Evolutionary conservation across 2,329 filamentous ascomycete genomes (phyloP), one percentile per base, ranked within the genome.

Genomic region (Epichloe gansuensis): DNA sequence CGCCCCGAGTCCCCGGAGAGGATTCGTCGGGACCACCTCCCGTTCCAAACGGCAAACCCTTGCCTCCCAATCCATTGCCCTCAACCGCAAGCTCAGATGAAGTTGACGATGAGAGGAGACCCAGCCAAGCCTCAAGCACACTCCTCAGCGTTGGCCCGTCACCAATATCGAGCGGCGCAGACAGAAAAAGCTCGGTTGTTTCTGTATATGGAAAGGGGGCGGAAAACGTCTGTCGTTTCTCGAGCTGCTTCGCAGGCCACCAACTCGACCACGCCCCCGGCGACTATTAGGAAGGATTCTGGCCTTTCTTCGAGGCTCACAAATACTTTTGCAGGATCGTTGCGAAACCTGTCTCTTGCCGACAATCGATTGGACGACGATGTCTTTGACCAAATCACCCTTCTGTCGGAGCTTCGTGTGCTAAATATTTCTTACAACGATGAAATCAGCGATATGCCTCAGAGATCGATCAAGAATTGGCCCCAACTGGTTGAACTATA

Each of bases 371-470:
- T 98, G 25, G 88, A 93, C 52, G 93, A 97, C 61, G 91, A 97
- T 61, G 86, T 95, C 0, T 97, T 97, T 64, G 90, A 96, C 58
- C 88, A 97, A 66, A 76, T 98, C 45, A 87, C 82, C 0, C 74
- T 91, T 3, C 77, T 97, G 4, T 77, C 82, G 2, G 93, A 97
- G 67, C 71, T 98, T 50, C 83, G 91, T 23, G 80, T 95, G 25
- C 78, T 98, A 54, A 98, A 98, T 61, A 70, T 98, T 35, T 95
- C 91, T 0, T 97, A 96, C 71, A 98, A 98, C 60, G 85, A 91
- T 57, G 69, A 71, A 54, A 79, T 98, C 46, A 91, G 87, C 55
- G 93, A 98, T 61, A 85, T 98, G 69, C 93, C 93, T 3, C 85
- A 90, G 56, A 80, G 91, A 52, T 88, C 90, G 2, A 85, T 98